Percentiles rank a stretch among this genome's conserved stretches.
phyloP scores from a whole-genome alignment of 495 filamentous ascomycete species.

The Alectoria sarmentosa region DNA sequence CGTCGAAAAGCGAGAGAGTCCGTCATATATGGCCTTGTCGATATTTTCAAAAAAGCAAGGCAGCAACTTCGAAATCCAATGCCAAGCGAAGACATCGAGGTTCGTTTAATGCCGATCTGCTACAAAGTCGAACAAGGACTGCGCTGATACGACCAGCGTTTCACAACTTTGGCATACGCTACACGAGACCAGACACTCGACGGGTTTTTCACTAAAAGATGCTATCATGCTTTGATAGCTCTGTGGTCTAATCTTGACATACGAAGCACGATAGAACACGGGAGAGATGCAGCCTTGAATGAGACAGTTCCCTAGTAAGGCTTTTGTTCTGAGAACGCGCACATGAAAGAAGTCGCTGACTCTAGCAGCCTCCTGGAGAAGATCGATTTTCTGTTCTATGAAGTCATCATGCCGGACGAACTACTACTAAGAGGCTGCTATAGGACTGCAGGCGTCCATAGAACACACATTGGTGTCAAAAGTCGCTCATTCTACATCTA shows the following conservation, averaged over 20 bases:
- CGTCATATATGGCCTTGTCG: conserved; percentile 1
- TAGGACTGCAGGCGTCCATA: neutral
- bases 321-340: neutral
- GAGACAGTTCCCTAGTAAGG: conserved; percentile 15
- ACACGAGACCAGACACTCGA: neutral
- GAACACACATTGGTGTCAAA: neutral
- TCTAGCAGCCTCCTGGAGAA: conserved; percentile 7
- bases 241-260: conserved; percentile 3
- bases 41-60: conserved; percentile 6
- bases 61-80: neutral
- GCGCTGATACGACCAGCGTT: neutral
- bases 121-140: no score
- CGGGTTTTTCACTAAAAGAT: neutral
- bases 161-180: neutral
- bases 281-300: conserved; percentile 1
- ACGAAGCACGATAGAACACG: neutral
- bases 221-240: conserved; percentile 6
- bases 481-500: conserved; percentile 2
- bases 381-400: neutral
- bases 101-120: neutral
- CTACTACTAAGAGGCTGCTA: conserved; percentile 6
- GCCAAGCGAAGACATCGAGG: neutral
- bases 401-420: neutral
- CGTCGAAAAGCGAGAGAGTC: neutral
- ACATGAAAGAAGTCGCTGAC: neutral